These are phyloP conservation scores for Gliomastix tumulicola DNA, from an alignment of 2,329 filamentous ascomycete species.

Conservation along the genomic window DNA sequence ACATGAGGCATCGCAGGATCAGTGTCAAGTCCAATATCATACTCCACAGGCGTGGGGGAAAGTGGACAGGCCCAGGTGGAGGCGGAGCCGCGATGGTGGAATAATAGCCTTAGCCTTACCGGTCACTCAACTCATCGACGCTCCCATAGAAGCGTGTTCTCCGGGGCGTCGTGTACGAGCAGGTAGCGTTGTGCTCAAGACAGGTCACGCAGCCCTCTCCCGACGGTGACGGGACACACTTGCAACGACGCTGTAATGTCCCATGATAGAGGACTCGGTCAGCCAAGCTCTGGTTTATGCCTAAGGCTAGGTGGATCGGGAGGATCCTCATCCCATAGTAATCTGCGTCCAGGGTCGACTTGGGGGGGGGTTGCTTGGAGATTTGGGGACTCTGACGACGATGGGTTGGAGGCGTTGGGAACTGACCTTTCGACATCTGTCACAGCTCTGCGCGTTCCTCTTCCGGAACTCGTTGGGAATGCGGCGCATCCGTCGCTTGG, in stretches of 20 bases:
- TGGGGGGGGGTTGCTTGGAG: too few relatives aligned
- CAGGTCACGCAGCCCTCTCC: slow-evolving; percentile 22
- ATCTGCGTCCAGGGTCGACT: too few relatives aligned
- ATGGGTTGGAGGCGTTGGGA: too few relatives aligned
- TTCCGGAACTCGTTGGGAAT: slow-evolving; percentile 26
- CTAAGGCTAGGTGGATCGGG: too few relatives aligned
- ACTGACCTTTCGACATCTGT: slow-evolving; percentile 23
- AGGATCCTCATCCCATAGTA: too few relatives aligned
- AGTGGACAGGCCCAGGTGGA: too few relatives aligned
- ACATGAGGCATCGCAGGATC: background rate
- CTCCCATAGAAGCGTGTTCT: slow-evolving; percentile 29
- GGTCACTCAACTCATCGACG: slow-evolving; percentile 25
- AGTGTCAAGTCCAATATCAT: too few relatives aligned
- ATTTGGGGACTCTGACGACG: too few relatives aligned
- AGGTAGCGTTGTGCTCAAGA: slow-evolving; percentile 20
- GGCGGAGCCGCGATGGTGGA: background rate
- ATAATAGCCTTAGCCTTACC: too few relatives aligned
- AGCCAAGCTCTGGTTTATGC: too few relatives aligned
- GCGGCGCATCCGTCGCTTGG: slow-evolving; percentile 19
- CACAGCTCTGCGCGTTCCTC: slow-evolving; percentile 25
- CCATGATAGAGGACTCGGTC: too few relatives aligned
- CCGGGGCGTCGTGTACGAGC: slow-evolving; percentile 22
- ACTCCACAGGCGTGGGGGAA: too few relatives aligned
- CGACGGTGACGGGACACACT: slow-evolving; percentile 20
- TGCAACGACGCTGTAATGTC: slow-evolving; percentile 23